These are phyloP conservation scores for Curvularia verruculosa DNA, from an alignment of 2,329 filamentous ascomycete species.

Conservation along the genomic window DNA sequence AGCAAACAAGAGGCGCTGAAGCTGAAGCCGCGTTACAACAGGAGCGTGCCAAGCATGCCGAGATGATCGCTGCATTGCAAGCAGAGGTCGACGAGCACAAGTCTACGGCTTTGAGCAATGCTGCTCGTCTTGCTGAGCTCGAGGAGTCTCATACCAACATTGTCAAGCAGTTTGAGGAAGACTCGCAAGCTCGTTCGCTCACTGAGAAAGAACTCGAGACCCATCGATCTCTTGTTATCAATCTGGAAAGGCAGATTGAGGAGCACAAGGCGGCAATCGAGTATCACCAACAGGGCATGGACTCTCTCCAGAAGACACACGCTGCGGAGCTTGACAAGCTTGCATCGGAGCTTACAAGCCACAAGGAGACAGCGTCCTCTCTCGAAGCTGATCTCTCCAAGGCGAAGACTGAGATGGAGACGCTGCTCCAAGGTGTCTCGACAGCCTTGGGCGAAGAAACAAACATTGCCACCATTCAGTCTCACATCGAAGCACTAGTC, in stretches of 20 bases:
- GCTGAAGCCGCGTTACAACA: slow-evolving; percentile 46
- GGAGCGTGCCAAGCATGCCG: slow-evolving; percentile 55
- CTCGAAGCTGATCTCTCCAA: slow-evolving; percentile 64
- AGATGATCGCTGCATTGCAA: slow-evolving; percentile 65
- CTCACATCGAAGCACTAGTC: slow-evolving; percentile 53
- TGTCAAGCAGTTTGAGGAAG: slow-evolving; percentile 70
- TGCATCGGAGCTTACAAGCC: slow-evolving; percentile 41
- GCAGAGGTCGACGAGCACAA: slow-evolving; percentile 83
- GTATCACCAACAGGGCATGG: slow-evolving; percentile 60
- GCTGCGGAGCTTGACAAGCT: slow-evolving; percentile 60
- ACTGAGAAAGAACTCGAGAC: slow-evolving; percentile 59
- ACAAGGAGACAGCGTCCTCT: slow-evolving; percentile 39
- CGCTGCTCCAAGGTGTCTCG: slow-evolving; percentile 68
- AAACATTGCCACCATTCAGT: slow-evolving; percentile 49
- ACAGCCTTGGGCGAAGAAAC: slow-evolving; percentile 69
- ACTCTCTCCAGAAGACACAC: slow-evolving; percentile 61
- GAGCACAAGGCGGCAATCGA: slow-evolving; percentile 62
- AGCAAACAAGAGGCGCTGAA: slow-evolving; percentile 36
- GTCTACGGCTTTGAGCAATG: slow-evolving; percentile 70
- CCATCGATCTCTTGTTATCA: slow-evolving; percentile 58
- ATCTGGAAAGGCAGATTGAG: slow-evolving; percentile 63
- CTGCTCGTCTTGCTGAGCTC: slow-evolving; percentile 72
- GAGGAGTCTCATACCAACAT: slow-evolving; percentile 73
- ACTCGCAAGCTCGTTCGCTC: slow-evolving; percentile 65
- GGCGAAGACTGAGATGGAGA: slow-evolving; percentile 64